Evolutionary conservation across 768 basidiomycete genomes (phyloP), one percentile per base, ranked within the genome.

Genomic region (Lactifluus echinatus): DNA sequence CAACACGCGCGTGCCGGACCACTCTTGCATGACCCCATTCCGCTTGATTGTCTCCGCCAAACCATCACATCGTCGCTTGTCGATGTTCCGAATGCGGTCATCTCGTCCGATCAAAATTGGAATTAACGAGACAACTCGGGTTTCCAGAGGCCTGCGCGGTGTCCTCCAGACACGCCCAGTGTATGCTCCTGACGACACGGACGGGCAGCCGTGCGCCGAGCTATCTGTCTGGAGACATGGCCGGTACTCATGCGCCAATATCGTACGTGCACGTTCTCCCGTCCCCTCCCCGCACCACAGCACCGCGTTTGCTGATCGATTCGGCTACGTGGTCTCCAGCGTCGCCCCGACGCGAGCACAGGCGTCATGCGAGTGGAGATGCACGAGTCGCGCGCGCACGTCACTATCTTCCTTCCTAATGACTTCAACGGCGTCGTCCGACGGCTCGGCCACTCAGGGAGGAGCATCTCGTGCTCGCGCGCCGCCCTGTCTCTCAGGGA

Each of bases 351-450:
- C 8, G 15, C 19, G 14, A 39, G n/a, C 24, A 31, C 53, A 15
- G 26, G 48, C 6, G 43, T 50, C 2, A 17, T 59, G 21, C 53
- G 53, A 3, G 48, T 55, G 3, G 55, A 55, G 36, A 55, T 59
- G 58, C 46, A 55, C 53, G 58, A 59, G 24, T 59, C 58, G 5
- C 37, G 24, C 48, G 26, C 53, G 0, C 34, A 17, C 10, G 42
- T 59, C 19, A 59, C 58, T 11, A 4, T 59, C 28, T 59, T 55
- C 43, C 34, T 59, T 17, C 58, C 58, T 0, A 11, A 7, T 3
- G 58, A 59, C 17, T 59, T 59, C 15, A 26, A 55, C 6, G 58
- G 58, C 53, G 48, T 59, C n/a, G 58, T 59, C 28, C 26, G 28
- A 17, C 58, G 58, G 21, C 21, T 55, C n/a, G 58, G 58, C 8